Evolutionary conservation across 2,329 filamentous ascomycete genomes (phyloP).

Genomic region (Ophiostoma sp.): DNA sequence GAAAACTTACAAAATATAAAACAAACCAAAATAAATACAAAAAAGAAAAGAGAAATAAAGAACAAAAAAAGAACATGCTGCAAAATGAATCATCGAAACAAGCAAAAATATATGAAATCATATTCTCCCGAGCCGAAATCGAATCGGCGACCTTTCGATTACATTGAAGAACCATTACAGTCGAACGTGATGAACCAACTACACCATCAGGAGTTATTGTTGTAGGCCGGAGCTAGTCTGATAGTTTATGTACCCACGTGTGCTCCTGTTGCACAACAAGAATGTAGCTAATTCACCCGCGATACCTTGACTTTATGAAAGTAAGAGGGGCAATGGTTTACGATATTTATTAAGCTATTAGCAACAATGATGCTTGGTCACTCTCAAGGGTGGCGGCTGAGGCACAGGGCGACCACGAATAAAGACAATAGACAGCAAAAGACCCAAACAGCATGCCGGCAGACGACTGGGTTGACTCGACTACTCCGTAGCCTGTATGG

Average conservation of each 20-base stretch:
- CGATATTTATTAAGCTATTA: no score
- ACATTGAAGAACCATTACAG: conserved; percentile 16
- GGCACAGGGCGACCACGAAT: not conserved
- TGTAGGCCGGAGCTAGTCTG: not conserved
- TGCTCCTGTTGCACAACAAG: not conserved
- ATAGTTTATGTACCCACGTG: not conserved
- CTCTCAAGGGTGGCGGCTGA: not conserved
- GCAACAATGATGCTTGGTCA: no score
- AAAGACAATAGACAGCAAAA: not conserved
- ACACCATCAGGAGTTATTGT: conserved; percentile 14
- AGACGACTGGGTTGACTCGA: not conserved
- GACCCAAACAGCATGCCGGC: not conserved
- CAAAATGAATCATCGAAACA: not conserved
- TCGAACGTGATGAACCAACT: conserved; percentile 17
- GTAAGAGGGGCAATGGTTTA: no score
- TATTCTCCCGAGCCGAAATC: conserved; percentile 16
- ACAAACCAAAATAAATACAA: not conserved
- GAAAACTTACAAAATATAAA: not conserved
- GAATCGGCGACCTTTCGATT: conserved; percentile 16
- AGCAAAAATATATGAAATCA: conserved; percentile 4
- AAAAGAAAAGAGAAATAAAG: not conserved
- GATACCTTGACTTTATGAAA: not conserved
- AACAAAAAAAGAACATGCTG: not conserved
- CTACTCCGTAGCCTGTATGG: not conserved
- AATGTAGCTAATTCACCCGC: not conserved